Percentiles rank a stretch among this genome's conserved stretches.
phyloP scores from a whole-genome alignment of 495 filamentous ascomycete species.

The Tuber calosporum region DNA sequence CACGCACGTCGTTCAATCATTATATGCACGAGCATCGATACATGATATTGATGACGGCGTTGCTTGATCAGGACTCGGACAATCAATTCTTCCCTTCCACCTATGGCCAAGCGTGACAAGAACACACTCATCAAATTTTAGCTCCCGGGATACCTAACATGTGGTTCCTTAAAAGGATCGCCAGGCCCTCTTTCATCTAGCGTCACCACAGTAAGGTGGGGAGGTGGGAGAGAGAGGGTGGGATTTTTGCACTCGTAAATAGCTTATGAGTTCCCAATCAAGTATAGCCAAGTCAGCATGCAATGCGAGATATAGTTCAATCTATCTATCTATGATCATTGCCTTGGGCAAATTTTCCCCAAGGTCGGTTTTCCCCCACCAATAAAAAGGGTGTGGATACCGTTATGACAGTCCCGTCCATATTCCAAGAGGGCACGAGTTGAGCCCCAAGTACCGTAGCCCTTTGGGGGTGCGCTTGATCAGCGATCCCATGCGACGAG shows the following conservation, averaged over 20 bases:
- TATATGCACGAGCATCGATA: too few relatives aligned
- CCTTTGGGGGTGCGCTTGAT: neutral
- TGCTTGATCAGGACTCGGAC: neutral
- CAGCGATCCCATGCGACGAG: neutral
- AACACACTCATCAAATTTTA: conserved; percentile 4
- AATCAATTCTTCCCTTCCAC: neutral
- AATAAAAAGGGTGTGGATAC: neutral
- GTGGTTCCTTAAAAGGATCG: neutral
- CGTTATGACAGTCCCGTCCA: neutral
- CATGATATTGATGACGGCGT: neutral
- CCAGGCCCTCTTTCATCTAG: neutral
- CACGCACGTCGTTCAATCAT: too few relatives aligned
- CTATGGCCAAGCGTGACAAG: neutral
- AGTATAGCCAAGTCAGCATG: neutral
- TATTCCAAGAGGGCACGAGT: too few relatives aligned
- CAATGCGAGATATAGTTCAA: neutral
- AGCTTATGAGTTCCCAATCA: neutral
- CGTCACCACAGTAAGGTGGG: neutral
- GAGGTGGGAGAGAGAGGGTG: neutral
- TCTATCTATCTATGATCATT: neutral
- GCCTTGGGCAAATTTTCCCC: neutral
- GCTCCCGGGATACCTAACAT: neutral
- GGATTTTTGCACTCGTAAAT: neutral
- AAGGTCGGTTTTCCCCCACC: neutral
- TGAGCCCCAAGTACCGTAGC: too few relatives aligned